Conservation (phyloP, 2,329 filamentous ascomycete species). For the Exophiala aquamarina region DNA sequence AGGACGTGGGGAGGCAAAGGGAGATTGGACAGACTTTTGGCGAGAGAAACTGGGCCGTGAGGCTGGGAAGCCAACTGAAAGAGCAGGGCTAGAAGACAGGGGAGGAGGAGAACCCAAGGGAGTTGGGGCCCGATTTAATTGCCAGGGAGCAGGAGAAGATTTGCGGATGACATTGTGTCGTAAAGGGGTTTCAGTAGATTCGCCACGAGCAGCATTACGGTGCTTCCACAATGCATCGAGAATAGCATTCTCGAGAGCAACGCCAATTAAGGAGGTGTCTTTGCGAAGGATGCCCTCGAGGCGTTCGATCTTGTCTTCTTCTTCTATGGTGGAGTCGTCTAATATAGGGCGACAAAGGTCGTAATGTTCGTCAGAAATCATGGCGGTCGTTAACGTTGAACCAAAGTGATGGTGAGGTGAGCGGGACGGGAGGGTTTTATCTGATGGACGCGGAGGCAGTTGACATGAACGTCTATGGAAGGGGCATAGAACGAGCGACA, state of each 20-base stretch:
- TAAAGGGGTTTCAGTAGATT: slow-evolving; percentile 75
- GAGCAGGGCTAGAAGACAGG: slow-evolving; percentile 71
- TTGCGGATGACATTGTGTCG: slow-evolving; percentile 87
- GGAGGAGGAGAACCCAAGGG: slow-evolving; percentile 83
- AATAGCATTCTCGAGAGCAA: slow-evolving; percentile 82
- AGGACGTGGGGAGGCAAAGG: slow-evolving; percentile 89
- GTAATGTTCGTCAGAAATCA: slow-evolving; percentile 92
- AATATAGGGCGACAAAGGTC: slow-evolving; percentile 88
- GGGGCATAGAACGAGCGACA: too few relatives aligned
- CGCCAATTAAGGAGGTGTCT: slow-evolving; percentile 72
- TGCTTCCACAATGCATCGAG: slow-evolving; percentile 80
- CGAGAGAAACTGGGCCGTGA: slow-evolving; percentile 74
- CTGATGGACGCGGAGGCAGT: not conserved
- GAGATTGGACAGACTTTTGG: slow-evolving; percentile 54
- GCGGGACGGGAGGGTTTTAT: not conserved
- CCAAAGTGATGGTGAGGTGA: not conserved
- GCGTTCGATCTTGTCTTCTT: slow-evolving; percentile 93
- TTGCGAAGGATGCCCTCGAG: slow-evolving; percentile 82
- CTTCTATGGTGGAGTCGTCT: slow-evolving; percentile 76
- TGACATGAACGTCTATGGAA: slow-evolving; percentile 13
- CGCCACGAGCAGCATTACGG: slow-evolving; percentile 50
- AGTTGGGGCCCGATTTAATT: slow-evolving; percentile 70
- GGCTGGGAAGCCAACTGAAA: slow-evolving; percentile 70
- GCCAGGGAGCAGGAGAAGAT: slow-evolving; percentile 91
- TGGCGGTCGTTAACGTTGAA: slow-evolving; percentile 40